These are phyloP conservation scores for Arthonia radiata DNA, from an alignment of 495 filamentous ascomycete genomes.

Conservation along the genomic window DNA sequence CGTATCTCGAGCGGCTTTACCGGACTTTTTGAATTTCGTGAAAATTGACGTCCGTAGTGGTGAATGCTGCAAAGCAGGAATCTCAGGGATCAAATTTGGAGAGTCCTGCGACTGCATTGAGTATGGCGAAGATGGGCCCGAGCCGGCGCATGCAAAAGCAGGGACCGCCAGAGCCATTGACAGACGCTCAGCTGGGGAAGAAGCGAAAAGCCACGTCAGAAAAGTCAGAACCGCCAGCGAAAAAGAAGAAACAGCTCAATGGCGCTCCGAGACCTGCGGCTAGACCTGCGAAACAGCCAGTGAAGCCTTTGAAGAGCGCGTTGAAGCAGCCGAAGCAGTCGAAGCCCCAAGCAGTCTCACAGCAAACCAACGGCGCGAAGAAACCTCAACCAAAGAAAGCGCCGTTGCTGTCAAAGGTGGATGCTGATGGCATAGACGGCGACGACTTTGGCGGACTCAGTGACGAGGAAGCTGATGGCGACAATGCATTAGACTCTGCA, in stretches of 20 bases:
- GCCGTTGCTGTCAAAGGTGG: conserved; percentile 20
- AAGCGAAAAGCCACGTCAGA: conserved; percentile 48
- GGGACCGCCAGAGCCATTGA: conserved; percentile 57
- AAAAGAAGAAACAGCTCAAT: conserved; percentile 20
- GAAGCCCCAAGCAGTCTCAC: conserved; percentile 15
- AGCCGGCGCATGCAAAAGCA: conserved; percentile 91
- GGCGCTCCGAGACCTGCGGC: conserved; percentile 9
- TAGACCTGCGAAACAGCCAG: conserved; percentile 11
- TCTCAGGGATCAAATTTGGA: no score
- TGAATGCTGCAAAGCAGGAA: no score
- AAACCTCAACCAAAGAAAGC: neutral
- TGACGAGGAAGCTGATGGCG: conserved; percentile 6
- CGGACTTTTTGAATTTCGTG: no score
- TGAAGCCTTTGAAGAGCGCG: conserved; percentile 10
- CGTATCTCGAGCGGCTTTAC: no score
- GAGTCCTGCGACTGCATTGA: no score
- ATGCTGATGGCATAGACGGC: conserved; percentile 14
- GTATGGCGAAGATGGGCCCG: conserved; percentile 58
- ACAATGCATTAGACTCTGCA: neutral
- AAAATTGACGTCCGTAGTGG: no score
- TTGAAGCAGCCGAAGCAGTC: conserved; percentile 3
- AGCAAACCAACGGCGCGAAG: conserved; percentile 13
- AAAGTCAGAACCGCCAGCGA: conserved; percentile 15
- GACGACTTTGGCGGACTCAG: conserved; percentile 15
- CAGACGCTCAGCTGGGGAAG: conserved; percentile 53